phyloP scores from a whole-genome alignment of 2,329 filamentous ascomycete species.

The Bisporella sp. region DNA sequence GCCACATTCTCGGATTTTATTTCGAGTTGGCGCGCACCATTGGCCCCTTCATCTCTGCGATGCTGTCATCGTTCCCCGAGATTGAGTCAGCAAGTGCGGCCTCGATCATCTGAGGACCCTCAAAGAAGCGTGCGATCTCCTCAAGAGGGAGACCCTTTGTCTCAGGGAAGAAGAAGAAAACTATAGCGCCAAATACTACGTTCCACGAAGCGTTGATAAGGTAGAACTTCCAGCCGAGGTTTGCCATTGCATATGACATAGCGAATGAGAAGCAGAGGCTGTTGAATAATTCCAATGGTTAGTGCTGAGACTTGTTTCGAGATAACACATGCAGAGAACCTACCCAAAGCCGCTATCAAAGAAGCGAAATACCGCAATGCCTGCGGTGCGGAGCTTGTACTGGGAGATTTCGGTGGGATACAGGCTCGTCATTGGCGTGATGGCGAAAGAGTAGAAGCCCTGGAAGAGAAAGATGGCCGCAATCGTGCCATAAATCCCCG shows the following conservation, averaged over 20 bases:
- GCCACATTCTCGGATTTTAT: no score
- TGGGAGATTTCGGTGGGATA: conserved; percentile 45
- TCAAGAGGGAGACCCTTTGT: no score
- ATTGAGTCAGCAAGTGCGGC: no score
- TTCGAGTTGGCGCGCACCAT: no score
- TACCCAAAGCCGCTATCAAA: conserved; percentile 24
- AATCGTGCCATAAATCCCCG: conserved; percentile 34
- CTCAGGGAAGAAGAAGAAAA: no score
- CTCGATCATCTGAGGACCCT: no score
- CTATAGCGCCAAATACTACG: conserved; percentile 1
- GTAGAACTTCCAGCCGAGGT: conserved; percentile 40
- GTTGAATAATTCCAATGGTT: conserved; percentile 9
- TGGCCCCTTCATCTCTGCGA: no score
- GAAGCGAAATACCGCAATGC: conserved; percentile 32
- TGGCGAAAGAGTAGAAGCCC: conserved; percentile 41
- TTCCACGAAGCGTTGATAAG: conserved; percentile 34
- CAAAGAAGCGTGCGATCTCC: no score
- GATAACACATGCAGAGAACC: neutral
- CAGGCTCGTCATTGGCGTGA: conserved; percentile 40
- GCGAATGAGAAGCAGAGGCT: conserved; percentile 33
- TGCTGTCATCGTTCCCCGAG: no score
- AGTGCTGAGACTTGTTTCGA: neutral
- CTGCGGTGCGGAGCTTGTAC: conserved; percentile 41
- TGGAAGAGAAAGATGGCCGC: conserved; percentile 45
- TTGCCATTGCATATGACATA: conserved; percentile 35